Base-by-base conservation (phyloP, 176 grass and related monocot species). In the Lolium multiflorum region DNA sequence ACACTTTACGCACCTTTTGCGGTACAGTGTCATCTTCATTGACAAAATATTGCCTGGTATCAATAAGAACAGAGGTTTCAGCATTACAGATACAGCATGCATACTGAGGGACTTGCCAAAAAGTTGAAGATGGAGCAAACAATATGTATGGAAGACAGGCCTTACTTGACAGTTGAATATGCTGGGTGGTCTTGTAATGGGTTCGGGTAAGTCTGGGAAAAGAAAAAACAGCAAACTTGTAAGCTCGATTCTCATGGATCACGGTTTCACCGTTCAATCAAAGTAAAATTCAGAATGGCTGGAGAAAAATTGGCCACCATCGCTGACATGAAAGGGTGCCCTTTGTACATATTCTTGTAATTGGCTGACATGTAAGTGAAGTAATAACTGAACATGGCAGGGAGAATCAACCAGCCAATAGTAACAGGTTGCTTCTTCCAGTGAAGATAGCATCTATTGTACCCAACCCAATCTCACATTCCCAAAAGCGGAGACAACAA, bases 101-200 rank as follows among this genome's bases (percentile, higher is more conserved):
- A 85, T 80, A 79, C 22, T 41, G 21, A 50, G 9, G 79, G 43
- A 58, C 72, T 43, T 35, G 22, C 21, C 46, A 88, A 57, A 82
- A 56, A 52, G 0, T 37, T 75, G 70, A 86, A 51, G 17, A 64
- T 73, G 2, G 35, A 20, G 15, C 0, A 41, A 65, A 62, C 0
- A n/a, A 55, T 49, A 83, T 31, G 82, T 69, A 74, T 58, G 74
- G 0, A 80, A 88, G 44, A 17, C 31, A 39, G 65, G 68, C 24
- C 89, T 76, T 94, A 99, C 97, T 90, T 99, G 79, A 99, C 97
- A 51, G 88, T 89, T 91, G 89, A 91, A 89, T 99, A 99, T 38
- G 97, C 94, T 3, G 97, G 90, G 86, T 99, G 93, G 21, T 99
- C 92, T 78, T 89, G 89, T n/a, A 99, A 48, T 52, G 97, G 97